Conservation (phyloP, 2,329 filamentous ascomycete species). For the Talaromyces islandicus region DNA sequence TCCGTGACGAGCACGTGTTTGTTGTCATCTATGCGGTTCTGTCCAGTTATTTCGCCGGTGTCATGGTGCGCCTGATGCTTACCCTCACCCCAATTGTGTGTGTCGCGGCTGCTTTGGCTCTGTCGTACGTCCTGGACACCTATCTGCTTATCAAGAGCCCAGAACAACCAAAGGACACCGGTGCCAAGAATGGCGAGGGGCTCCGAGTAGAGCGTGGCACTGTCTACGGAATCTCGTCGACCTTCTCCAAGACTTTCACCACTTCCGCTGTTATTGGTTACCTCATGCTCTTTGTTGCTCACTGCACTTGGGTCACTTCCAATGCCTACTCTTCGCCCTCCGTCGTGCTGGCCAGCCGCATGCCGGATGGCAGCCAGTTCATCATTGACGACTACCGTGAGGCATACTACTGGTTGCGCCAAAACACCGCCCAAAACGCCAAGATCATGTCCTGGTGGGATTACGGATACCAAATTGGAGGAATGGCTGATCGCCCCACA, state of each 20-base stretch:
- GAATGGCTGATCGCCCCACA: constrained; percentile 96
- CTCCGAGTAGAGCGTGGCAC: constrained; percentile 69
- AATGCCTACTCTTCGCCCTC: constrained; percentile 98
- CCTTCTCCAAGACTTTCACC: constrained; percentile 72
- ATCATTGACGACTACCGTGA: constrained; percentile 99
- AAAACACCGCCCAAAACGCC: constrained; percentile 90
- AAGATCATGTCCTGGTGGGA: constrained; percentile 99
- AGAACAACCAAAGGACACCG: constrained; percentile 55
- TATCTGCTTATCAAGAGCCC: constrained; percentile 55
- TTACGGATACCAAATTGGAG: constrained; percentile 98
- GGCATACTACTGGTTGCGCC: constrained; percentile 98
- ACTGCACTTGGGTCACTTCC: constrained; percentile 99
- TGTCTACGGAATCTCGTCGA: constrained; percentile 75
- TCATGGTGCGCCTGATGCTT: constrained; percentile 99
- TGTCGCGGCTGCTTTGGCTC: constrained; percentile 81
- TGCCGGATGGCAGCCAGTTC: constrained; percentile 92
- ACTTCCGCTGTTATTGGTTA: constrained; percentile 69
- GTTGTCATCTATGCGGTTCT: constrained; percentile 96
- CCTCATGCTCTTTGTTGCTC: constrained; percentile 85
- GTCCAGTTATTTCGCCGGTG: constrained; percentile 95
- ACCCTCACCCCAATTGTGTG: constrained; percentile 95
- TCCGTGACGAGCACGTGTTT: constrained; percentile 95
- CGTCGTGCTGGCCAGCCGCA: constrained; percentile 83
- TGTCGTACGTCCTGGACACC: constrained; percentile 81
- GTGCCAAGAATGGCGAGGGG: constrained; percentile 34